A percentile compares a stretch with the other conserved stretches of the same genome.
Conservation (phyloP, 257 asterid genomes). For the Parsonsia alboflavescens region DNA sequence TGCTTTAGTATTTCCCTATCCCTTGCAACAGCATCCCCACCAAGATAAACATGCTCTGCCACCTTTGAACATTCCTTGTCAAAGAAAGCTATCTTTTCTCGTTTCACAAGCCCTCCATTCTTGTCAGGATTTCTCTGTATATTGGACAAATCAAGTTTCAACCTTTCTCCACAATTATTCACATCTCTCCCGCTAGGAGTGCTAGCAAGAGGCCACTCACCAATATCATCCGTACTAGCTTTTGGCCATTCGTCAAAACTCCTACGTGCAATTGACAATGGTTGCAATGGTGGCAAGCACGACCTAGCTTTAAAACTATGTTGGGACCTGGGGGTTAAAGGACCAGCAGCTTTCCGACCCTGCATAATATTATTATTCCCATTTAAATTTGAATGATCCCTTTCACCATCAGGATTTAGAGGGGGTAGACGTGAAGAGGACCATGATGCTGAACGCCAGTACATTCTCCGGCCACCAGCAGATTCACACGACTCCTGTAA, state of each 20-base stretch:
- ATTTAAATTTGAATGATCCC: conserved; percentile 24
- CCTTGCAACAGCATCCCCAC: conserved; percentile 49
- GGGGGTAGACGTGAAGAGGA: conserved; percentile 49
- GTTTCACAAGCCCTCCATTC: conserved; percentile 39
- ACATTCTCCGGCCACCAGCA: conserved; percentile 35
- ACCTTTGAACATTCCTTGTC: conserved; percentile 51
- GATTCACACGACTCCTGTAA: conserved; percentile 25
- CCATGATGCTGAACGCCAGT: conserved; percentile 58
- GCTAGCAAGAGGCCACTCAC: conserved; percentile 47
- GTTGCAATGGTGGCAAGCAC: conserved; percentile 45
- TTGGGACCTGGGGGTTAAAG: conserved; percentile 40
- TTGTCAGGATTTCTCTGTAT: conserved; percentile 32
- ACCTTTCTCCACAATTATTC: conserved; percentile 32
- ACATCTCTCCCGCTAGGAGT: conserved; percentile 45
- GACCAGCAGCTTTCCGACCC: conserved; percentile 27
- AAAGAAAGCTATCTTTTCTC: conserved; percentile 45
- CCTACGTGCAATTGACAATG: conserved; percentile 46
- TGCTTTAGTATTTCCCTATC: conserved; percentile 42
- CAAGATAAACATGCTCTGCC: conserved; percentile 42
- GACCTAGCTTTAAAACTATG: conserved; percentile 43
- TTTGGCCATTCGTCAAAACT: conserved; percentile 58
- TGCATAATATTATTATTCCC: conserved; percentile 13
- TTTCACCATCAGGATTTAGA: conserved; percentile 36
- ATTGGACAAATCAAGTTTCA: conserved; percentile 50
- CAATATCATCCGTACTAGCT: conserved; percentile 55